Evolutionary conservation across 2,329 filamentous ascomycete genomes (phyloP), one percentile per base, ranked within the genome.

Genomic region (Cladophialophora immunda): DNA sequence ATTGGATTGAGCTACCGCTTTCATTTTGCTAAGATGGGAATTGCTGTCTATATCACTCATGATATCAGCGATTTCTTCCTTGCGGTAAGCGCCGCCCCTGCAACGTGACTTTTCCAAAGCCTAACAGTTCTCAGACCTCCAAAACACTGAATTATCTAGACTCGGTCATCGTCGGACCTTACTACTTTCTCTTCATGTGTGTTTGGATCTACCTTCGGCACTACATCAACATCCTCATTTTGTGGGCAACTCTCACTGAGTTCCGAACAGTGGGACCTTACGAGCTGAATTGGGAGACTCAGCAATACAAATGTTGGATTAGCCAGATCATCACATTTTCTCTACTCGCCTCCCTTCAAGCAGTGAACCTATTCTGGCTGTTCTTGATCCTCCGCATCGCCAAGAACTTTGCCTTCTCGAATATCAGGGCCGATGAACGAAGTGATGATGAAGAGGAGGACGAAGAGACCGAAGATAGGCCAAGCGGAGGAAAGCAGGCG

Each of bases 41-140:
- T 97, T 63, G 91, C 92, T 25, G 92, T 97, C 38, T 97, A 95
- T 80, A 91, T 93, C 66, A 95, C 93, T 25, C 92, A 94, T 80
- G 93, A 97, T 76, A 92, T 96, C 69, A 92, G 89, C 70, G 93
- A 97, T 78, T 95, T 96, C 81, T 96, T 96, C 86, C 85, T 97
- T 32, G 93, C 93, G 32, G 90, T 92, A 85, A 81, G 89, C 76
- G 50, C 30, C 19, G 8, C 1, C 62, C 27, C 25, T 62, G 27
- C 60, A 47, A 22, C 19, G 58, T 61, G 53, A 29, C 27, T 52
- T 60, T 54, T 38, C 56, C 50, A 38, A 57, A 50, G 34, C 52
- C 70, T 70, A 41, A 70, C 52, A 29, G 7, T 19, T 50, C 27
- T 41, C 72, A 92, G 89, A 93, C 91, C 1, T 94, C 92, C 72